Evolutionary conservation across 768 basidiomycete genomes (phyloP), one percentile per base, ranked within the genome.

Genomic region (Xerocomellus amylosporus): DNA sequence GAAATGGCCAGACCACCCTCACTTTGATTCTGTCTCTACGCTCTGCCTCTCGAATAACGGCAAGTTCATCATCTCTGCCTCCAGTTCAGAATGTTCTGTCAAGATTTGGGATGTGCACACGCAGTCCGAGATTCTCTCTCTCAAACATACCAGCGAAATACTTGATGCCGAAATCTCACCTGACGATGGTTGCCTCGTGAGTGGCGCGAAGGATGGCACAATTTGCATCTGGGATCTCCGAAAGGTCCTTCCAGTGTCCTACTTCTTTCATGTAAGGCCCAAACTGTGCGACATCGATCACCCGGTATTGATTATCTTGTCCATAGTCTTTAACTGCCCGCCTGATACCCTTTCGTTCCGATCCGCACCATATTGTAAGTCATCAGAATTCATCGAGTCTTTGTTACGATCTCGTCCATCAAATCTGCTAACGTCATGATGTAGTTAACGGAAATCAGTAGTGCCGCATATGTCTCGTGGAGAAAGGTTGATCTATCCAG

Each of bases 41-140:
- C 64, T 64, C 14, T 33, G 51, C 20, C 30, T 65, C 44, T 64
- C 63, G 24, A 59, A 48, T 38, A 64, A 57, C 4, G 63, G 57
- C 39, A 65, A 53, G 34, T 65, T 64, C 39, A 44, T 65, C 9
- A 12, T 59, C 22, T 62, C 64, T 37, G 64, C 57, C 19, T 64
- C 64, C 8, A 30, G 19, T 13, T 65, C 52, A 22, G 60, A 56
- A 38, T 30, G 34, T 42, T 45, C 3, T 7, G n/a, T 57, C 55
- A 65, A 54, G 41, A 48, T 64, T 26, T 65, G 60, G 64, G 58
- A 65, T 40, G 33, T 34, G 8, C 51, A 46, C 5, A 49, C 51
- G 3, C 49, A 7, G 7, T 44, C 49, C 10, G 37, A 55, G 34
- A 48, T 65, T 17, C 22, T 19, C 15, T 47, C 34, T 30, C 61